Conservation (phyloP, 2,329 filamentous ascomycete genomes). For the Diaporthe caulivora region DNA sequence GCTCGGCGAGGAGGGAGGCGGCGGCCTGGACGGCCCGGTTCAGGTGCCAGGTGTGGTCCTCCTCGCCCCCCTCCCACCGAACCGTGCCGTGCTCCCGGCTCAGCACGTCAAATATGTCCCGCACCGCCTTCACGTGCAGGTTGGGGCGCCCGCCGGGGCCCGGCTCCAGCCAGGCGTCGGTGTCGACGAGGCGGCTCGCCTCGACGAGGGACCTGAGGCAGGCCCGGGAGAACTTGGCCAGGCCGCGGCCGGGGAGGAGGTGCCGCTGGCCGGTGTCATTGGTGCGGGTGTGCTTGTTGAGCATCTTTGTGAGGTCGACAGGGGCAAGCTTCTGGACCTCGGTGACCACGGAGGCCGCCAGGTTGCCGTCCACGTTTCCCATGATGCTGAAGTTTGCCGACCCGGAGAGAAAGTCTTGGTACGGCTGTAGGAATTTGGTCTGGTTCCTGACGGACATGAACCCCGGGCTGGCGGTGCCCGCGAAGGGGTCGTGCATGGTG, state of each 20-base stretch:
- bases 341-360: not conserved
- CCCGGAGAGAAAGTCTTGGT: not conserved
- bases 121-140: not conserved
- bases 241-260: not conserved
- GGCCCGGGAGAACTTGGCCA: not conserved
- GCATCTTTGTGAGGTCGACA: not conserved
- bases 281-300: not conserved
- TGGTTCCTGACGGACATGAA: not conserved
- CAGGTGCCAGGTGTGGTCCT: constrained; percentile 21
- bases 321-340: not conserved
- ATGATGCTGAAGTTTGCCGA: not conserved
- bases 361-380: not conserved
- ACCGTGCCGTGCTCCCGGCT: not conserved
- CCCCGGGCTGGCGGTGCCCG: not conserved
- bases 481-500: not conserved
- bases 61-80: not conserved
- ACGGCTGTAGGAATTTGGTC: not conserved
- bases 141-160: not conserved
- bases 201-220: not conserved
- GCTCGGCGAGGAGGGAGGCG: not conserved
- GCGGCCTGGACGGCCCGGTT: constrained; percentile 5
- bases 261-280: not conserved
- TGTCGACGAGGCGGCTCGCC: not conserved
- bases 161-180: constrained; percentile 1
- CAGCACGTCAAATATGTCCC: constrained; percentile 12